A percentile compares a stretch with the other conserved stretches of the same genome.
phyloP scores from a whole-genome alignment of 129 eudicot species.

The Ambrosia trifida region DNA sequence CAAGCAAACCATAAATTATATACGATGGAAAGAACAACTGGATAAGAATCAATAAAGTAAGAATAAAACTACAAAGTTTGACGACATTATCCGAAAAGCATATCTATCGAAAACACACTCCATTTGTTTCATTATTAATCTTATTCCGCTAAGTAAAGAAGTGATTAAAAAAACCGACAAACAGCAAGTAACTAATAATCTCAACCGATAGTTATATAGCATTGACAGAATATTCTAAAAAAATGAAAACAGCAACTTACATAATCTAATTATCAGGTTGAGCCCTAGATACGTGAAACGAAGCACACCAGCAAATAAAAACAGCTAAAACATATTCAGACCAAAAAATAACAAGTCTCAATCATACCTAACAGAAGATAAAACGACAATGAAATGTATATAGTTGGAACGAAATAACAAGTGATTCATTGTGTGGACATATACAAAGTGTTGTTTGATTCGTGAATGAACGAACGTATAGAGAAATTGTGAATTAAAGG shows the following conservation, averaged over 20 bases:
- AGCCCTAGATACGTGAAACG: constrained; percentile 31
- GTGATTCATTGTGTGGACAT: constrained; percentile 4
- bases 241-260: not conserved
- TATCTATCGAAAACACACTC: not conserved
- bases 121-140: not conserved
- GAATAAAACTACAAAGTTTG: not conserved
- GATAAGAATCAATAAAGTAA: not conserved
- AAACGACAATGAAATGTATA: not conserved
- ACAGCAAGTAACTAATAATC: not conserved
- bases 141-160: not conserved
- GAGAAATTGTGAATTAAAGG: constrained; percentile 12
- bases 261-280: not conserved
- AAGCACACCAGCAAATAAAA: constrained; percentile 12
- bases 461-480: constrained; percentile 6
- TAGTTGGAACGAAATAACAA: not conserved
- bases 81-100: not conserved
- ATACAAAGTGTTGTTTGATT: constrained; percentile 16
- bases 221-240: not conserved
- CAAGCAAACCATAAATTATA: constrained; percentile 1
- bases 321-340: constrained; percentile 4
- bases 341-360: not conserved
- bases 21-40: not conserved
- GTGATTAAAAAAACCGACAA: not conserved
- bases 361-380: not conserved
- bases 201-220: not conserved